Conservation (phyloP, 1,284 basidiomycete species). For the Lignosus rhinocerotis region DNA sequence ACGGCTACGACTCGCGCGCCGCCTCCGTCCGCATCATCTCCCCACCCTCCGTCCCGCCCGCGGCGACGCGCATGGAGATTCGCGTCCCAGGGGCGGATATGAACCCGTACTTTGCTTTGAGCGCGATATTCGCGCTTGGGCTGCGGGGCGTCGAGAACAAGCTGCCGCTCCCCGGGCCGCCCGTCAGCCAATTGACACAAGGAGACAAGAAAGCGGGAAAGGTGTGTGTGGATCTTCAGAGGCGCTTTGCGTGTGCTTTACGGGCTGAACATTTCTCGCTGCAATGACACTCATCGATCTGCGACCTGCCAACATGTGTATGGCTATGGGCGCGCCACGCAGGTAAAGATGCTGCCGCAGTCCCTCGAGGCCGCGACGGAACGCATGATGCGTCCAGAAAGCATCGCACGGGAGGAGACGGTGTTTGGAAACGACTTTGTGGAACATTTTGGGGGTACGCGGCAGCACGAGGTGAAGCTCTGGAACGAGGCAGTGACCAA, state of each 20-base stretch:
- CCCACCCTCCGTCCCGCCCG: slow-evolving; percentile 79
- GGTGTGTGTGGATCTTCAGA: slow-evolving; percentile 33
- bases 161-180: slow-evolving; percentile 68
- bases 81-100: slow-evolving; percentile 97
- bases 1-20: slow-evolving; percentile 93
- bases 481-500: slow-evolving; percentile 91
- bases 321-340: neutral
- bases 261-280: neutral
- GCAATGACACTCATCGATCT: neutral
- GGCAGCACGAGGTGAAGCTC: slow-evolving; percentile 83
- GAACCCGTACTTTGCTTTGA: slow-evolving; percentile 88
- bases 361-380: slow-evolving; percentile 80
- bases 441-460: slow-evolving; percentile 91
- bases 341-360: slow-evolving; percentile 74
- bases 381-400: slow-evolving; percentile 76
- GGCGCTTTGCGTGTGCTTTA: too few species aligned
- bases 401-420: slow-evolving; percentile 73
- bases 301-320: neutral
- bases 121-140: slow-evolving; percentile 86
- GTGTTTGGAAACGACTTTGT: slow-evolving; percentile 89
- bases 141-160: slow-evolving; percentile 85
- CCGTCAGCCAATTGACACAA: slow-evolving; percentile 60
- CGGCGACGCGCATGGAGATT: slow-evolving; percentile 87
- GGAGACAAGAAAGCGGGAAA: slow-evolving; percentile 60
- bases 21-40: slow-evolving; percentile 91